These are phyloP conservation scores for Leccinum subtestaceum DNA, from an alignment of 768 basidiomycete genomes.

Conservation along the genomic window DNA sequence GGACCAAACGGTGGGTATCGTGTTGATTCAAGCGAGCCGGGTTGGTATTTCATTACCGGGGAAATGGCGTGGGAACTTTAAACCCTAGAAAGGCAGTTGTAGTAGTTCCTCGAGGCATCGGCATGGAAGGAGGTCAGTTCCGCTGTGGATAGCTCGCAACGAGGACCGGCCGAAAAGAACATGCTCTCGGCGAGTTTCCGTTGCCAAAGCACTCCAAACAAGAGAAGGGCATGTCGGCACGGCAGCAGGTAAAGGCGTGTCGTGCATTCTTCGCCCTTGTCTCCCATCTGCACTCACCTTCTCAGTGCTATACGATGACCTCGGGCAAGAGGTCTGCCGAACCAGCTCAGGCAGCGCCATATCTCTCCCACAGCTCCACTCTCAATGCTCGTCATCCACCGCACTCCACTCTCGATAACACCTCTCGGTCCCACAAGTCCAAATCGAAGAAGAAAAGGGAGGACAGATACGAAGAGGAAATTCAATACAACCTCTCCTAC, in stretches of 20 bases:
- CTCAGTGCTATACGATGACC: conserved; percentile 36
- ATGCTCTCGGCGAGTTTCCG: conserved; percentile 12
- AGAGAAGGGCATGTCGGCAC: conserved; percentile 33
- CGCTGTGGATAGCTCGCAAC: conserved; percentile 23
- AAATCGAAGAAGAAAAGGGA: conserved; percentile 46
- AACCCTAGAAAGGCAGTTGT: conserved; percentile 17
- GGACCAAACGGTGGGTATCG: conserved; percentile 24
- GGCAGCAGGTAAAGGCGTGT: conserved; percentile 37
- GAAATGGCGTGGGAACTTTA: conserved; percentile 20
- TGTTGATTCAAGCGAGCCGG: not conserved
- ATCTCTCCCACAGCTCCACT: conserved; percentile 53
- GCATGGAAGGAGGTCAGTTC: conserved; percentile 26
- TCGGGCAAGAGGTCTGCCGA: conserved; percentile 33
- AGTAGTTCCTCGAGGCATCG: conserved; percentile 30
- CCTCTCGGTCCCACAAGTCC: conserved; percentile 37
- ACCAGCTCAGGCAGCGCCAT: conserved; percentile 36
- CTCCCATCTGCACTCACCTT: conserved; percentile 34
- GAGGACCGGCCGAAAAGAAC: conserved; percentile 22
- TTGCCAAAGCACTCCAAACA: conserved; percentile 32
- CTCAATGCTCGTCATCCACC: conserved; percentile 53
- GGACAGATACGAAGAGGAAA: conserved; percentile 44
- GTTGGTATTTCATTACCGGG: conserved; percentile 24
- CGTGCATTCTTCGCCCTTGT: conserved; percentile 37
- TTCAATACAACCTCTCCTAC: conserved; percentile 32
- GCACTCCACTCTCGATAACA: conserved; percentile 47